Evolutionary conservation across 2,329 filamentous ascomycete species (phyloP).

Genomic region (Colletotrichum cordylinicola): DNA sequence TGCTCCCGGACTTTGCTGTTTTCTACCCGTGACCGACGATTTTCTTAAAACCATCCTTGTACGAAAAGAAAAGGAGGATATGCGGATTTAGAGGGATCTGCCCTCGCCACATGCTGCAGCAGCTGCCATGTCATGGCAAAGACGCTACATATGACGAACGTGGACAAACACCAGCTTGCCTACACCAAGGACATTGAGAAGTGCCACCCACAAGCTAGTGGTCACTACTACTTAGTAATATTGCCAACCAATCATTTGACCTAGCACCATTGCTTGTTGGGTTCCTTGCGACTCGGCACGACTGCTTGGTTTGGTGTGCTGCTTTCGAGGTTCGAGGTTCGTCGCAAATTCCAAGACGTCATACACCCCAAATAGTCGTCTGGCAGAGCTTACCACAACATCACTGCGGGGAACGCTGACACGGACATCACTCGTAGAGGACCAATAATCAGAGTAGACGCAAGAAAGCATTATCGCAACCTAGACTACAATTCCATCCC

Average conservation of each 20-base stretch:
- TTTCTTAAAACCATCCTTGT: background rate
- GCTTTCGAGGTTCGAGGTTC: background rate
- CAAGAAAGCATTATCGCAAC: slow-evolving; percentile 33
- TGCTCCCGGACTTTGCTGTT: background rate
- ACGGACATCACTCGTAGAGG: background rate
- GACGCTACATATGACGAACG: background rate
- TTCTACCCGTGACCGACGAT: background rate
- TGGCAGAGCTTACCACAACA: background rate
- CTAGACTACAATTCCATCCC: slow-evolving; percentile 48
- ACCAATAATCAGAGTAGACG: background rate
- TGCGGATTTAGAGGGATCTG: background rate
- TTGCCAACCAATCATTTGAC: background rate
- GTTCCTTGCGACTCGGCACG: background rate
- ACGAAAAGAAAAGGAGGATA: background rate
- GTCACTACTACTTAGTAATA: background rate
- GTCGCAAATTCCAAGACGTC: background rate
- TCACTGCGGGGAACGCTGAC: background rate
- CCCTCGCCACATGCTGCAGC: background rate
- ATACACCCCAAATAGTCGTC: background rate
- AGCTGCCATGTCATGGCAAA: background rate
- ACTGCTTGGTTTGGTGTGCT: background rate
- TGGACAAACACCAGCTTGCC: background rate
- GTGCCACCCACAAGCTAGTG: background rate
- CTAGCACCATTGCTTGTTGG: background rate
- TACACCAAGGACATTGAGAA: background rate